Evolutionary conservation across 2,329 filamentous ascomycete species (phyloP), one percentile per base, ranked within the genome.

Genomic region (Parasarocladium wereldwijsianum): DNA sequence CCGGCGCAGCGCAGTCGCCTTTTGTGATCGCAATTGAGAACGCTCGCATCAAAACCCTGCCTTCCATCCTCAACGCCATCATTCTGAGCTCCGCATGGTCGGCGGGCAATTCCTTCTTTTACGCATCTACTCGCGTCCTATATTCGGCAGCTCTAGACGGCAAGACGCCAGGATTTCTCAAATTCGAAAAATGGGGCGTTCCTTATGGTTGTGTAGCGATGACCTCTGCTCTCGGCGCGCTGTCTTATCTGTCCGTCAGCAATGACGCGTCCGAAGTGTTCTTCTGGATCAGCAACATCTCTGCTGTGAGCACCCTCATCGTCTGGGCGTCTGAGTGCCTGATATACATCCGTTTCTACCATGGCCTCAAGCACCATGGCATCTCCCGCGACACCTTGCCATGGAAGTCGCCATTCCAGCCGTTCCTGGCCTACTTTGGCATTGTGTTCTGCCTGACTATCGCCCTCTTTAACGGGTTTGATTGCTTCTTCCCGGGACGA

Each of bases 391-490:
- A 73, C 35, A 66, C 58, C 2, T 52, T 85, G 12, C 73, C 76
- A 1, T 82, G 77, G 54, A 72, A 66, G 35, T 66, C 71, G 3
- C 64, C 61, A 5, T 24, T 30, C n/a, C 28, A 30, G 52, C 80
- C 80, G 3, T 84, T 69, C 44, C 58, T 72, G 4, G 76, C 77
- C 2, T 85, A 51, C 28, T 69, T 72, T 33, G 64, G 74, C 2
- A 54, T 82, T 5, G 48, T 55, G 3, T 72, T 68, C 32, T 78
- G 73, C 22, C 58, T 65, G 16, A 44, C 77, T 20, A 75, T 85
- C 55, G 69, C 74, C 2, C 61, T 84, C 36, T 76, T 83, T 21
- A 75, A 77, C 24, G 78, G 78, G 0, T 85, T 82, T 38, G 64
- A 75, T 2, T 73, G 80, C 4, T 85, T 85, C 44, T 60, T 82